Evolutionary conservation across 768 basidiomycete genomes (phyloP), one percentile per base, ranked within the genome.

Genomic region (Amanita phalloides): DNA sequence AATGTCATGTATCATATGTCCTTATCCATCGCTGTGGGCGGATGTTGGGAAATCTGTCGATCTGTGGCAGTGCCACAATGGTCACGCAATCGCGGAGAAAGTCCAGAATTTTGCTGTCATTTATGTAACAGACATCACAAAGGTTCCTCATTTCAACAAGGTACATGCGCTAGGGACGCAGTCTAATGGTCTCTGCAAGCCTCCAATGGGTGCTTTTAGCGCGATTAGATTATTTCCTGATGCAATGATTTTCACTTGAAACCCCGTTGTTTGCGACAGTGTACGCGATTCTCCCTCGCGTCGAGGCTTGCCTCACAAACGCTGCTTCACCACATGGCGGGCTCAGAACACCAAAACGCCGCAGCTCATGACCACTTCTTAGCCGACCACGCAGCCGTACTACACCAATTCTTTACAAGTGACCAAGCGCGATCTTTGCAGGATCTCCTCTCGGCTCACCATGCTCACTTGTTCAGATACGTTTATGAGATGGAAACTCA

Each of bases 81-180:
- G 1, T 8, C 30, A 9, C 8, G 30, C 30, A 1, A 86, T 96
- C 39, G 86, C 88, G 0, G 96, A 97, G 70, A 94, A 91, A 66
- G 92, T 98, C 4, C 93, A 97, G 73, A 98, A 99, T 70, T 97
- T 95, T 67, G 93, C 93, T 6, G 92, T 98, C 60, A 91, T 98
- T 57, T 98, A 97, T 63, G 73, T 96, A 10, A 82, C 84, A 20
- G 95, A 99, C 65, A 97, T 96, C 62, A 96, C 91, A 0, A 84
- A 92, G 55, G 95, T 98, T 0, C 95, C 96, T 1, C 96, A 98
- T 65, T 98, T 98, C 71, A 98, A 95, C 71, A 97, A 97, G 82
- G 94, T 86, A 48, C 36, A 78, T 11, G 26, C 30, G n/a, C n/a
- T n/a, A n/a, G n/a, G n/a, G n/a, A n/a, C n/a, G n/a, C n/a, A n/a